Evolutionary conservation across 306 rosid genomes (phyloP), one percentile per base, ranked within the genome.

Genomic region (Erythrophleum fordii): DNA sequence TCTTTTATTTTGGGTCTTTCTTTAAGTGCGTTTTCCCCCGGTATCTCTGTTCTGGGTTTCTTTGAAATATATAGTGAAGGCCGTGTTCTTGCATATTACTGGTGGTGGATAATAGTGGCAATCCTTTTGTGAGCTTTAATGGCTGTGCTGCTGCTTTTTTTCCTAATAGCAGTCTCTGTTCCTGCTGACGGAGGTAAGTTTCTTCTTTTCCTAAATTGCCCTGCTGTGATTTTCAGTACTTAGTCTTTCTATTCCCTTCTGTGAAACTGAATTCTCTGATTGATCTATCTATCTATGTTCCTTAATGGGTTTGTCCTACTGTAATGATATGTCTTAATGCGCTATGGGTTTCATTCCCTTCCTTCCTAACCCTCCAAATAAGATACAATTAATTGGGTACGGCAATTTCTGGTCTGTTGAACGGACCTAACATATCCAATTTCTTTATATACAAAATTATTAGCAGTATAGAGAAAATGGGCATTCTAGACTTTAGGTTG

Each of bases 131-230:
- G 72, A 73, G 72, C 79, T 56, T 68, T 29, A 42, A 93, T 94
- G 94, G 96, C 92, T 75, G 11, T 26, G 37, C 66, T 91, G 44
- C 83, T 90, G 0, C 84, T 89, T 29, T 42, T 85, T 53, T 77
- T 82, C 80, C 78, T 94, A 4, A 76, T 88, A 34, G 89, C 86
- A 3, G 52, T 81, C 52, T 85, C 90, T 44, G 70, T 87, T 41
- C 79, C 91, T 80, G 90, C 89, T 70, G 88, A 80, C 83, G 87
- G 85, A 81, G 94, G 98, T 89, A n/a, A 78, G 83, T 85, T 78
- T 82, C 46, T 59, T 16, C 37, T 48, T n/a, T 5, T 25, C 35
- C 58, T 61, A 1, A 75, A 0, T 67, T 60, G 73, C 39, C 35
- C 18, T 53, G 17, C n/a, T 49, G 1, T 31, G 0, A 23, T 39